phyloP scores from a whole-genome alignment of 1,139 yeast species.

The Groenewaldozyma auringiensis region DNA sequence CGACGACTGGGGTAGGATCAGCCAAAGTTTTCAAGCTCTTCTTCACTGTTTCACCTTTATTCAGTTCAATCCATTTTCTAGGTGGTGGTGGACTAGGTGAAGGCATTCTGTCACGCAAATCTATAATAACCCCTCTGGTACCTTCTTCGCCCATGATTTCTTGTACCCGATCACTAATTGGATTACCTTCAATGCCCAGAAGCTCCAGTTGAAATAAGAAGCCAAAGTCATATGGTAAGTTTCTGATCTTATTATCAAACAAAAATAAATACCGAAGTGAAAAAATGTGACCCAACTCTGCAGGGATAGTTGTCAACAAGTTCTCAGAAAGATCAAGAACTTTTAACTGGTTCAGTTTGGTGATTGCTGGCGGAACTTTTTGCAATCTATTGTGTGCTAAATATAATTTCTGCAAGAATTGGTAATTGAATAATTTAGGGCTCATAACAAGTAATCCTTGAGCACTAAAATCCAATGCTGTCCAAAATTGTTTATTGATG shows the following conservation, averaged over 20 bases:
- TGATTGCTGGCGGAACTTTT: slow-evolving; percentile 59
- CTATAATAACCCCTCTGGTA: slow-evolving; percentile 70
- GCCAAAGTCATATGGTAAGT: slow-evolving; percentile 80
- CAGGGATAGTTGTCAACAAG: slow-evolving; percentile 59
- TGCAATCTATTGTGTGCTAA: slow-evolving; percentile 79
- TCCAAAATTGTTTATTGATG: slow-evolving; percentile 81
- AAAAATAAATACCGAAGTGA: slow-evolving; percentile 74
- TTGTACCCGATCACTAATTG: slow-evolving; percentile 58
- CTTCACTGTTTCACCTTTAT: slow-evolving; percentile 33
- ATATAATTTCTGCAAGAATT: slow-evolving; percentile 78
- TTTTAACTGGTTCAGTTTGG: slow-evolving; percentile 63
- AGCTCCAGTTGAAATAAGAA: slow-evolving; percentile 76
- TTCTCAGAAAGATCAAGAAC: slow-evolving; percentile 84
- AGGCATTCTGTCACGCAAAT: slow-evolving; percentile 77
- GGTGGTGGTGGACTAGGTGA: slow-evolving; percentile 57
- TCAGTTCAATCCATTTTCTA: slow-evolving; percentile 74
- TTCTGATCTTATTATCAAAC: slow-evolving; percentile 74
- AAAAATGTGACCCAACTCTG: slow-evolving; percentile 75
- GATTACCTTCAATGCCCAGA: slow-evolving; percentile 91
- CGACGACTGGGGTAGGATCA: slow-evolving; percentile 16
- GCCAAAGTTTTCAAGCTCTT: slow-evolving; percentile 22
- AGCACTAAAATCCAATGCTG: slow-evolving; percentile 86
- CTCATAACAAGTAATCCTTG: slow-evolving; percentile 70
- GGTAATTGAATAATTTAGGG: slow-evolving; percentile 69
- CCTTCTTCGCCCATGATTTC: slow-evolving; percentile 74